Conservation (phyloP, 768 basidiomycete genomes). For the Polyporus arcularius region DNA sequence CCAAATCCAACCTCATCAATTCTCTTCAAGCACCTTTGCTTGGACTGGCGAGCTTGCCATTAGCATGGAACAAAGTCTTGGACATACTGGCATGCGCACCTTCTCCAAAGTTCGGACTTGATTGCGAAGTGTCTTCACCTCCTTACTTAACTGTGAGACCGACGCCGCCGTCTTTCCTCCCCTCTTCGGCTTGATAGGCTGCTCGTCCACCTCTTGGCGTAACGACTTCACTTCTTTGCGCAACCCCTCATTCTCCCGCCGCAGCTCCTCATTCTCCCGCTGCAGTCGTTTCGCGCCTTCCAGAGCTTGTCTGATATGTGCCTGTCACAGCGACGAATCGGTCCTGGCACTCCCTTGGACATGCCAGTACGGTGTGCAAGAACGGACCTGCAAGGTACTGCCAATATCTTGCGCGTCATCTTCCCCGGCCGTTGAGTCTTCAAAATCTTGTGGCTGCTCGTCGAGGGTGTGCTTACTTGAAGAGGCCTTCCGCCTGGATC, state of each 20-base stretch:
- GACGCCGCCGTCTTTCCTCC: conserved; percentile 13
- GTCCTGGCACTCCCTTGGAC: neutral
- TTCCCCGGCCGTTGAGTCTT: neutral
- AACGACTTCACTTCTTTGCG: conserved; percentile 22
- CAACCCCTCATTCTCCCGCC: conserved; percentile 17
- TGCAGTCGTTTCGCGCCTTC: conserved; percentile 12
- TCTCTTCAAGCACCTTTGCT: conserved; percentile 24
- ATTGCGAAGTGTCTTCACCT: conserved; percentile 23
- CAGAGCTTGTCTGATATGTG: conserved; percentile 7
- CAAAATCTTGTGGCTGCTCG: neutral
- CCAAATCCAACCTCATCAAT: conserved; percentile 17
- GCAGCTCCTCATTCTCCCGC: too few species aligned
- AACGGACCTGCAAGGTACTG: neutral
- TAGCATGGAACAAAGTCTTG: too few species aligned
- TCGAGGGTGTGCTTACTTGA: conserved; percentile 1
- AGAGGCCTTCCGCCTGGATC: neutral
- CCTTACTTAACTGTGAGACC: conserved; percentile 16
- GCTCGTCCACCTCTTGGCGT: conserved; percentile 22
- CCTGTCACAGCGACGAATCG: neutral
- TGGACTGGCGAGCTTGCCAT: too few species aligned
- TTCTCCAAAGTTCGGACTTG: conserved; percentile 29
- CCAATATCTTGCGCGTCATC: too few species aligned
- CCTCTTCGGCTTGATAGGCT: conserved; percentile 23
- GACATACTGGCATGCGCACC: conserved; percentile 18
- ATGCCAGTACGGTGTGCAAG: neutral